phyloP scores from a whole-genome alignment of 1,139 yeast species.

The Hanseniaspora sp. region DNA sequence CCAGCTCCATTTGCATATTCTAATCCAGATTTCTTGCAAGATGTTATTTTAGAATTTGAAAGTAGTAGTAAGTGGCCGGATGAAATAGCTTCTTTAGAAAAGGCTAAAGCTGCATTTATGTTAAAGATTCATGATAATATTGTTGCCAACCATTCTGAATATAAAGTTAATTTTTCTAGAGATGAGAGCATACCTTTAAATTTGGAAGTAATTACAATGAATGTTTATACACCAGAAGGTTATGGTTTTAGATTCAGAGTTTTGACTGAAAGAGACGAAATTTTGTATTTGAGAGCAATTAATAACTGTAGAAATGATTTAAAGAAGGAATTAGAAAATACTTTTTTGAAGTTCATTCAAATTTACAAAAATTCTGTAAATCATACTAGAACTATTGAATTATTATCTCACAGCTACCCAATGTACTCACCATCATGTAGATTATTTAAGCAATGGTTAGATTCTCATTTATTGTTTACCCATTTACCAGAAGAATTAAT shows the following conservation, averaged over 20 bases:
- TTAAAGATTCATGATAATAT: constrained; percentile 57
- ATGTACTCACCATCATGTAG: constrained; percentile 72
- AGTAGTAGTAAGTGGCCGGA: constrained; percentile 93
- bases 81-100: constrained; percentile 71
- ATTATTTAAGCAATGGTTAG: constrained; percentile 79
- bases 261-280: constrained; percentile 71
- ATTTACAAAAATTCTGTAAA: constrained; percentile 59
- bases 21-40: constrained; percentile 72
- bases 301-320: constrained; percentile 48
- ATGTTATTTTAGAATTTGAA: constrained; percentile 76
- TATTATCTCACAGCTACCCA: constrained; percentile 62
- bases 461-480: constrained; percentile 51
- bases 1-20: constrained; percentile 77
- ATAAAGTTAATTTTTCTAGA: constrained; percentile 47
- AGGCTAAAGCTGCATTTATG: constrained; percentile 80
- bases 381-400: constrained; percentile 68
- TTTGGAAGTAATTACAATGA: constrained; percentile 45
- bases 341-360: constrained; percentile 55
- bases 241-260: constrained; percentile 68
- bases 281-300: constrained; percentile 58
- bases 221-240: constrained; percentile 74
- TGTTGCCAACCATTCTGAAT: constrained; percentile 38
- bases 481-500: constrained; percentile 69
- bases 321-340: constrained; percentile 48
- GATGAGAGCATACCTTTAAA: constrained; percentile 62